Evolutionary conservation across 148 eudicot genomes (phyloP).

Genomic region (Rhododendron simsii): DNA sequence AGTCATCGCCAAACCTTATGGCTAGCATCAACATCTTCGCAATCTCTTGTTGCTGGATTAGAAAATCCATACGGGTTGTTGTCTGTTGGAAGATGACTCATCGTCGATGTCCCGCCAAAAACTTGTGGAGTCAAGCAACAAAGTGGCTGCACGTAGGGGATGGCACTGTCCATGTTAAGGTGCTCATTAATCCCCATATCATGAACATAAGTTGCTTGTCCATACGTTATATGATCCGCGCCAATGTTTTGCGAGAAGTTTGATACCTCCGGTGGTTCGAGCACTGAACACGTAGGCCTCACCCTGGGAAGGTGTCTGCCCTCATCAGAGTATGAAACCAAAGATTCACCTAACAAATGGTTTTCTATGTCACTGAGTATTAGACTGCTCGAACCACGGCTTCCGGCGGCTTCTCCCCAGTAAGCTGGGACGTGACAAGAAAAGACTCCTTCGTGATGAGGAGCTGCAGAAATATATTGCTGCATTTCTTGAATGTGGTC

Average conservation of each 20-base stretch:
- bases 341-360: neutral
- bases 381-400: neutral
- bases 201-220: neutral
- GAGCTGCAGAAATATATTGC: neutral
- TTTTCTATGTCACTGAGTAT: neutral
- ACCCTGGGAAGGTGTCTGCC: neutral
- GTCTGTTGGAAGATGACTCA: neutral
- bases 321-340: neutral
- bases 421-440: neutral
- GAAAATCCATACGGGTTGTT: neutral
- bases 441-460: neutral
- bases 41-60: neutral
- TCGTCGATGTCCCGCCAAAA: neutral
- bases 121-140: neutral
- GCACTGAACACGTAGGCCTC: neutral
- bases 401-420: neutral
- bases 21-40: neutral
- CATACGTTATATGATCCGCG: neutral
- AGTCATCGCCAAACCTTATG: neutral
- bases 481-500: slow-evolving; percentile 1
- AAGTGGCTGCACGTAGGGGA: neutral
- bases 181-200: neutral
- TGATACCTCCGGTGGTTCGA: neutral
- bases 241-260: neutral
- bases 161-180: neutral